Conservation (phyloP, 2,329 filamentous ascomycete genomes). For the Neurospora sp. region DNA sequence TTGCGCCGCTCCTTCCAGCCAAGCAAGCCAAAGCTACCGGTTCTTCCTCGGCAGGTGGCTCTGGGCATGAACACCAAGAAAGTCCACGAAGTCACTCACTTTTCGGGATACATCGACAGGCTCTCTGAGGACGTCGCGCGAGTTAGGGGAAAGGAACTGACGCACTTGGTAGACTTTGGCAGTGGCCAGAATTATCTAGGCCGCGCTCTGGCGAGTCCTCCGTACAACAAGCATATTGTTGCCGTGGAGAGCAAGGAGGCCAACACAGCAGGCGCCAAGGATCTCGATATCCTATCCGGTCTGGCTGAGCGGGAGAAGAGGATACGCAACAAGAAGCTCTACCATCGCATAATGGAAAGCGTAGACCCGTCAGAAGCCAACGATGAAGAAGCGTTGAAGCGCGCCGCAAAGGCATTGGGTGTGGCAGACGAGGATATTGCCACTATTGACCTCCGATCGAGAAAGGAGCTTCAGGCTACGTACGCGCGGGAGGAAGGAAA, state of each 20-base stretch:
- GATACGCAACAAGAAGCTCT: slow-evolving; percentile 77
- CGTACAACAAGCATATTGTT: slow-evolving; percentile 78
- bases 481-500: slow-evolving; percentile 51
- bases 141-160: slow-evolving; percentile 50
- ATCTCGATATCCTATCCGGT: slow-evolving; percentile 74
- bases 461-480: slow-evolving; percentile 37
- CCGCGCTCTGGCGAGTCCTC: slow-evolving; percentile 70
- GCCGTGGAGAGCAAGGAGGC: slow-evolving; percentile 81
- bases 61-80: slow-evolving; percentile 97
- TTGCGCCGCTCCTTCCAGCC: slow-evolving; percentile 52
- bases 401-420: slow-evolving; percentile 22
- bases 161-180: slow-evolving; percentile 90
- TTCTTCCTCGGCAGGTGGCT: slow-evolving; percentile 60
- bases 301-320: slow-evolving; percentile 63
- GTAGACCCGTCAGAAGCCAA: slow-evolving; percentile 31
- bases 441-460: slow-evolving; percentile 40
- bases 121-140: slow-evolving; percentile 48
- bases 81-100: slow-evolving; percentile 83
- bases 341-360: slow-evolving; percentile 40
- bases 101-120: slow-evolving; percentile 70
- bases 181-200: slow-evolving; percentile 96
- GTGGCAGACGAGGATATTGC: slow-evolving; percentile 19
- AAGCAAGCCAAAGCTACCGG: slow-evolving; percentile 35
- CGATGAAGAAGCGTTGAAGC: slow-evolving; percentile 29
- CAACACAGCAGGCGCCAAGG: slow-evolving; percentile 77